Evolutionary conservation across 768 basidiomycete species (phyloP), one percentile per base, ranked within the genome.

Genomic region (Collybia sp.): DNA sequence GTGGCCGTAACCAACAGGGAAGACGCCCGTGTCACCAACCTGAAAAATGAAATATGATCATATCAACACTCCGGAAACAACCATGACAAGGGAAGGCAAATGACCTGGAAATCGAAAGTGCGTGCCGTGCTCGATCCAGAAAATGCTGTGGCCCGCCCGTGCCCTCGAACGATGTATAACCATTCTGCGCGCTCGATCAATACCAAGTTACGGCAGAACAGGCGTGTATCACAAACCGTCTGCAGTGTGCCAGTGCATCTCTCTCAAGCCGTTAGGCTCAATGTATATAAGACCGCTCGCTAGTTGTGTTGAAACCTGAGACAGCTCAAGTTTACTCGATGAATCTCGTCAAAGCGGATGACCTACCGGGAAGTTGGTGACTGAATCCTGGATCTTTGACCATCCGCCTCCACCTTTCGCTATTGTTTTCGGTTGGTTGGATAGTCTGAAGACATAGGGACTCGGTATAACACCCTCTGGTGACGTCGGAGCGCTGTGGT

Each of bases 401-500:
- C 52, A 53, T 16, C 52, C 52, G 15, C 52, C 52, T 6, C 52
- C 52, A 17, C 52, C 52, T 30, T 53, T 53, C 19, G 49, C 52
- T 11, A 50, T 42, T 8, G 44, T 44, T 40, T 50, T 53, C 37
- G 36, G 34, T 32, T 53, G 52, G 30, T 53, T 25, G 15, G 48
- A 50, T 30, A 53, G 31, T 15, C 37, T 31, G 31, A 53, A 53
- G n/a, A 53, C 52, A 37, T 46, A 53, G 19, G 52, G 52, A 42
- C 33, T 53, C 12, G 52, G 52, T n/a, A 50, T 48, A n/a, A 32
- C 45, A 12, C 52, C 52, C 16, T 46, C 52, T 40, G 52, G 52
- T 11, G 49, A 50, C 8, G 17, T 30, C 18, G 52, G 52, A 5
- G 52, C 52, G 12, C 40, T 36, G 32, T 50, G 34, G 30, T 36